Evolutionary conservation across 495 filamentous ascomycete genomes (phyloP), one percentile per base, ranked within the genome.

Genomic region (Aspergillus cavernicola): DNA sequence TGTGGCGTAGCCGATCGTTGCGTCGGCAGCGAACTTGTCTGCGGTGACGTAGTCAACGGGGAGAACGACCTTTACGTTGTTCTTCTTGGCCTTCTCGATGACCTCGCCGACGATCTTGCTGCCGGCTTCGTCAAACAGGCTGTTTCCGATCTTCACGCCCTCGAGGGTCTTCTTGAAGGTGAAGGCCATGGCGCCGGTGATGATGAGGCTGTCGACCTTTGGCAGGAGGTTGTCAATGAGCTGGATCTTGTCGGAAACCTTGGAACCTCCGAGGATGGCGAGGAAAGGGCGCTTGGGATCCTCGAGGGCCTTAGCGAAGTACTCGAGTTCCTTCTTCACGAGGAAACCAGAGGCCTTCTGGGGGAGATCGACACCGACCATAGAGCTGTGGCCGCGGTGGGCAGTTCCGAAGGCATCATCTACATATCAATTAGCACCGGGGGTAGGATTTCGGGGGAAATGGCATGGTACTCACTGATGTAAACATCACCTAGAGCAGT

Each of bases 261-360:
- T 99, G 62, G 95, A 89, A 56, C 93, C 93, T 56, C 93, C 93
- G 4, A 99, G 86, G 68, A 99, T 97, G 69, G 93, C 95, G 15
- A 99, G 88, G 87, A 99, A 99, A 52, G 95, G 95, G 22, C 91
- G 85, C 76, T 92, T 78, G 32, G 93, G 93, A 60, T 80, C 82
- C 78, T 99, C 93, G 29, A 99, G 88, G 28, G 92, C 93, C 79
- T 96, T 82, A 50, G 93, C 93, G 70, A 99, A 99, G 85, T 97
- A 99, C 65, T 97, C 92, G 41, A 99, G 89, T 73, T 99, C 93
- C 80, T 97, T 99, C 87, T 99, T 99, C 77, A 99, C 88, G 61
- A 99, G 85, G 84, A 96, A 97, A 43, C 93, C 93, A 47, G 92
- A 87, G 6, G 93, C 93, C 78, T 92, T 96, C 70, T 96, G 89